Base-by-base conservation (phyloP, 2,329 filamentous ascomycete species). In the Sporothrix luriei region DNA sequence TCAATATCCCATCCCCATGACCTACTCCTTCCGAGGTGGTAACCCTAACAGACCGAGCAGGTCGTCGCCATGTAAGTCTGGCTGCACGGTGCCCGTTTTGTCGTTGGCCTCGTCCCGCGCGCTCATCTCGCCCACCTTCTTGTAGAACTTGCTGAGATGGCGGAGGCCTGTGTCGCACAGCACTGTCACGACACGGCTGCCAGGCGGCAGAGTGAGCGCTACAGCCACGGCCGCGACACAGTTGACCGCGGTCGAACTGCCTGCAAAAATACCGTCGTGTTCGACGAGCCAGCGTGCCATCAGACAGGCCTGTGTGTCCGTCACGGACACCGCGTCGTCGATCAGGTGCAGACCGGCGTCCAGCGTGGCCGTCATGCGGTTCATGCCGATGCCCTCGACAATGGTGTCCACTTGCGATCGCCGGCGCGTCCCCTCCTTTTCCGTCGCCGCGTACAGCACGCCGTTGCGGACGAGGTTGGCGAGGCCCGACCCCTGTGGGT, bases 281-380 rank as follows among this genome's bases (percentile, higher is more conserved):
- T 98, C 94, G 10, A 97, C 94, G 52, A 99, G 82, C 93, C 93
- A 98, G 72, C 92, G 85, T n/a, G 94, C 95, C 95, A 99, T 99
- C 68, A 85, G 86, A 78, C 92, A 88, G 14, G 95, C 95, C 82
- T 99, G 94, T 65, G 88, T 87, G 79, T 99, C 96, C 2, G 88
- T 92, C 16, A 99, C 93, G 71, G 90, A 87, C 49, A 98, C 88
- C 2, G 95, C 94, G 80, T 97, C 93, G 78, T 97, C 93, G 68
- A 99, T 87, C 69, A 97, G 80, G 76, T 94, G 90, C 73, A 92
- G 85, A 0, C 94, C 95, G 38, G 89, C 90, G 77, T 97, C 92
- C 73, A 99, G 95, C 78, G 98, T 99, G 68, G 88, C 87, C 0
- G 95, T 99, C n/a, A 97, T 85, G 2, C 95, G 89, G 78, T 97